Evolutionary conservation across 371 early-diverging fungal species (phyloP), one percentile per base, ranked within the genome.

Genomic region (Dinochytrium kinnereticum): DNA sequence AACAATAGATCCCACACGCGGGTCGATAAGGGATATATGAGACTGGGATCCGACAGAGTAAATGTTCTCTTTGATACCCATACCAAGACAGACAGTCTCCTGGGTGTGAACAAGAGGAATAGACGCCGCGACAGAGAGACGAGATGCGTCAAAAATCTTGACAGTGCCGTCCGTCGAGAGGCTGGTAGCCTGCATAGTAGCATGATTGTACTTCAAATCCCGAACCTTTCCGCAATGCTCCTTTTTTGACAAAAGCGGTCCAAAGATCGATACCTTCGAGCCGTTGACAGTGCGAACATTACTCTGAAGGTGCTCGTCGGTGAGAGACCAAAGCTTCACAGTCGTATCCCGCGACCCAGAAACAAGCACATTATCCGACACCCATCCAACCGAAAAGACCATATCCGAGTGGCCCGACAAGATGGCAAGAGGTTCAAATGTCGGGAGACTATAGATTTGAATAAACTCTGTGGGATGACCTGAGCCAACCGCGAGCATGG

Each of bases 281-380:
- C 34, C 57, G 15, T 50, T 51, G 15, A 69, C 69, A 5, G 19
- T 34, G 2, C 10, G 19, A 19, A 69, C 55, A 13, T n/a, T 33
- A 37, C 13, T 51, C 0, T 24, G n/a, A 34, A n/a, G 28, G 34
- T 64, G 15, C 39, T n/a, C 39, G 30, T 72, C 59, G 50, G 39
- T 37, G 31, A 76, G 61, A 61, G 82, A 81, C 90, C 89, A 90
- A 0, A 82, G 65, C 55, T 85, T 83, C 34, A 89, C 80, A 30
- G 86, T 81, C 17, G 84, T 85, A 68, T 92, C 92, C 2, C 91
- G 84, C 10, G 89, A 87, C 5, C 90, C 91, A 2, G 87, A 82
- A 30, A 87, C 81, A 21, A 91, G 77, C 0, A 76, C 71, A 2
- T 78, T 77, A 70, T 91, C 90, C 31, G 81, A 77, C 2, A 88